Base-by-base conservation (phyloP, 2,329 filamentous ascomycete genomes). In the Pseudodiploospora longispora region DNA sequence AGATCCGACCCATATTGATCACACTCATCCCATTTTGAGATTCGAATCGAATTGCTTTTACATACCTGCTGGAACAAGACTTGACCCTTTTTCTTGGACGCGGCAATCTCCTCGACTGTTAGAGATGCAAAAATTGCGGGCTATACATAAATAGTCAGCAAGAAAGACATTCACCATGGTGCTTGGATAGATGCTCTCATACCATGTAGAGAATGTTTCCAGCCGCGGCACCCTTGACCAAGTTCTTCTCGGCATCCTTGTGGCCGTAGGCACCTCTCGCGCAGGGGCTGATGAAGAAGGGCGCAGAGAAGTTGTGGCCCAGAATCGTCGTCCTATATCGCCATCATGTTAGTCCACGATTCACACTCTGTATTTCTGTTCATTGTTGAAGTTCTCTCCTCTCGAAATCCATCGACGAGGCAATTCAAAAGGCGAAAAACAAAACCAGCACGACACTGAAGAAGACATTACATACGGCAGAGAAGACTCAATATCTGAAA, bases 281-380 rank as follows among this genome's bases (percentile, higher is more conserved):
- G 7, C 67, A 69, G 4, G 74, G 72, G 46, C 64, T 65, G 54
- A 78, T 76, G 61, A 72, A 78, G 61, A 78, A 71, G n/a, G 74
- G 74, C 0, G 68, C 66, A 1, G 67, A 71, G 57, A 75, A 73
- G 59, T 75, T 72, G 60, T 74, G 61, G 30, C 74, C 74, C 31
- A 77, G 60, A 42, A 77, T 70, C 12, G 66, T 73, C 5, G 72
- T 75, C 10, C 65, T 65, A 40, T 36, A 7, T 19, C 19, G 19
- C 19, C 27, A 31, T 28, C 3, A 12, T 38, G 44, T 50, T 38
- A 51, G 47, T 19, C 6, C n/a, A 34, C 30, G 29, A 6, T 35
- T 27, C 19, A 19, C 19, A 19, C 19, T 19, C 19, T 19, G 19
- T 19, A 19, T 19, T 19, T 3, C 19, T 19, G 19, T 19, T 19